Evolutionary conservation across 2,329 filamentous ascomycete genomes (phyloP), one percentile per base, ranked within the genome.

Genomic region (Alternaria brassicicola): DNA sequence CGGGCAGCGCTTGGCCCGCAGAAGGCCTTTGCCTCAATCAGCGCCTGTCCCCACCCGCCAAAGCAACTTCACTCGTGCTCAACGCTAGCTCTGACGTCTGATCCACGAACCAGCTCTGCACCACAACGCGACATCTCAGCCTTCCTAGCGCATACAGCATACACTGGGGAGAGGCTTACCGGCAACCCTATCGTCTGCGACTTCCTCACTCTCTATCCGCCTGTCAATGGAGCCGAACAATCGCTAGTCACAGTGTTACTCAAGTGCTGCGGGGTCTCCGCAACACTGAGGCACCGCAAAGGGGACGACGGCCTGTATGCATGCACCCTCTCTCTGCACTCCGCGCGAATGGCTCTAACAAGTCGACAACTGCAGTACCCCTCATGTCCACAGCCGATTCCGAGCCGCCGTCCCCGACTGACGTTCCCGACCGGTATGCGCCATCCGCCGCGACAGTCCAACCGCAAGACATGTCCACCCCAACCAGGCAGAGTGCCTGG

Each of bases 231-330:
- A 78, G 75, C 69, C 67, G 65, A 65, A 75, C 71, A 76, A 76
- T 65, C 72, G 76, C 70, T 79, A 78, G 73, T 69, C 66, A 71
- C 71, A 68, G 73, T 74, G 71, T 75, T 65, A 74, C 74, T 72
- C 71, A 63, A 74, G 76, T 78, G 76, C 76, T 78, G 76, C 76
- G 76, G 76, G 76, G 76, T 63, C 73, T 76, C 74, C 75, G 76
- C 76, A 47, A 72, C 76, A 77, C 75, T 76, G 74, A 75, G 74
- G 71, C 74, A 70, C 71, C 60, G 56, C 60, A 63, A 59, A 68
- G 73, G 73, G 74, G 74, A 76, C 73, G 73, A 76, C 74, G 74
- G 74, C 70, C 68, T 71, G 75, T 76, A 76, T 52, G 74, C 61
- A 52, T 28, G 33, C 48, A 36, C 23, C 41, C 17, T 30, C 39